Evolutionary conservation across 371 early-diverging fungal genomes (phyloP), one percentile per base, ranked within the genome.

Genomic region (Globomyces sp.): DNA sequence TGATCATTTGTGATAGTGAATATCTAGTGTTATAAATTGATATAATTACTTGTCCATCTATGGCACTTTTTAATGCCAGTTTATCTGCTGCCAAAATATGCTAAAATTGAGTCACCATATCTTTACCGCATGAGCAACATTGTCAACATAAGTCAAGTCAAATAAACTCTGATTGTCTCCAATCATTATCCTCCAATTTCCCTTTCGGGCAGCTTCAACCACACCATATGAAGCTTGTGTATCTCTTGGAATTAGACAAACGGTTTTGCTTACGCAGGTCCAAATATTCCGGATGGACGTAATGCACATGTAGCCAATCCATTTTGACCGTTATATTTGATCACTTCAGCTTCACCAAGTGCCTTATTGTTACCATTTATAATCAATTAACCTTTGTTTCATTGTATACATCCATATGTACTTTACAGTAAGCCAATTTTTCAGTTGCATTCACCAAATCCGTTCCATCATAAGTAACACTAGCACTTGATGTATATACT

Each of bases 121-220:
- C 24, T 24, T 24, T 24, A 24, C 24, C 0, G 94, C 94, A 59
- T 92, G 86, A 2, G 95, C 94, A 9, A 91, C 87, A 64, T 96
- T 96, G 68, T 89, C 94, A 36, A 96, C 96, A 72, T 93, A 95
- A 6, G 96, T 95, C 74, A 88, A 94, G 72, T 95, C 96, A 79
- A 92, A 90, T 67, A 94, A 71, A 11, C 87, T 88, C 0, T 83
- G 80, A 79, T 94, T 95, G 69, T 86, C 79, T n/a, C 97, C 97
- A 60, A 96, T 86, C 76, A 90, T 91, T 68, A 91, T 80, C 51
- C 86, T 83, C 43, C 74, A 78, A 55, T 82, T 81, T 24, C 91
- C 90, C 71, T 85, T 83, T 69, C 85, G 80, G 66, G 88, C 82
- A 0, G 90, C 89, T 68, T 87, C 84, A 71, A 92, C 66, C 70